Base-by-base conservation (phyloP, 371 early-diverging fungal genomes). In the Mucor plumbeus region DNA sequence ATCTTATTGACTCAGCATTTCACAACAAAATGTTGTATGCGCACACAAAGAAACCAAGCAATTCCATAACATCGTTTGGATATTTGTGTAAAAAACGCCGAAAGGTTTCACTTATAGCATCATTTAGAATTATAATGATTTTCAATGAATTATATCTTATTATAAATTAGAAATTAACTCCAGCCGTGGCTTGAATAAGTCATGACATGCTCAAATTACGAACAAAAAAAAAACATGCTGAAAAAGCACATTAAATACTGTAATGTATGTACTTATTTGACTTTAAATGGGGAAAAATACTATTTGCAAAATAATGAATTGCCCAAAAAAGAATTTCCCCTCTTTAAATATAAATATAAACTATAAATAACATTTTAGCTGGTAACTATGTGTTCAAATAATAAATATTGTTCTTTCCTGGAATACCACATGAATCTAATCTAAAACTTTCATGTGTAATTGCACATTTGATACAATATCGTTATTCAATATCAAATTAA, bases 301-400 rank as follows among this genome's bases (percentile, higher is more conserved):
- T 17, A 44, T 44, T 44, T 44, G n/a, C 44, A 44, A 44, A 8
- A n/a, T 15, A 44, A 7, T n/a, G 15, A 44, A 44, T 7, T 17
- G n/a, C 43, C 17, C 17, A 44, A 44, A 44, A 44, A 8, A 44
- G 44, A 44, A 44, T 44, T 44, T 26, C 3, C 26, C 44, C 6
- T 17, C 17, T 44, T 44, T 17, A 44, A n/a, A 15, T 44, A 44
- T 17, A 17, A 44, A 44, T n/a, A 44, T 26, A 44, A n/a, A 7
- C 44, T 44, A 44, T 44, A 44, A 44, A 44, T 44, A 44, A 44
- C 44, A 44, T 44, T 44, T 10, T 43, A 44, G n/a, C 7, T 44
- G 44, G 44, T n/a, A n/a, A n/a, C n/a, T n/a, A n/a, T n/a, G n/a
- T n/a, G n/a, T n/a, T n/a, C n/a, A n/a, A n/a, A n/a, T n/a, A n/a